These are phyloP conservation scores for Zymoseptoria pseudotritici DNA, from an alignment of 2,329 filamentous ascomycete species.

Conservation along the genomic window DNA sequence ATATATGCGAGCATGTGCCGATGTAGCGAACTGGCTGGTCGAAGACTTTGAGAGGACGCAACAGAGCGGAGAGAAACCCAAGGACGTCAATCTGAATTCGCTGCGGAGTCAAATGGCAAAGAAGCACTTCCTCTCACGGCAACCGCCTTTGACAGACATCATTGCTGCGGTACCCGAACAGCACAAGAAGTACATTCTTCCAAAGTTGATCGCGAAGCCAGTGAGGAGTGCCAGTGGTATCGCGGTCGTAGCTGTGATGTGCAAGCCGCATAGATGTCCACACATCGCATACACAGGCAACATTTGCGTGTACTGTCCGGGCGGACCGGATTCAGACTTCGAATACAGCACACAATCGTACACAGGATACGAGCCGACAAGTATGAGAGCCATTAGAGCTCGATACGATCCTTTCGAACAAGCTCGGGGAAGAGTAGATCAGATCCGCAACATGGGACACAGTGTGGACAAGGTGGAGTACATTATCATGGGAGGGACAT, in stretches of 20 bases:
- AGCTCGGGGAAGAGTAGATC: slow-evolving; percentile 88
- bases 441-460: slow-evolving; percentile 90
- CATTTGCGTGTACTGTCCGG: slow-evolving; percentile 97
- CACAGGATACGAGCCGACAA: slow-evolving; percentile 96
- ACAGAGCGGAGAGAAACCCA: slow-evolving; percentile 63
- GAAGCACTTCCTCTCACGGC: slow-evolving; percentile 81
- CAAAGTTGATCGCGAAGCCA: slow-evolving; percentile 92
- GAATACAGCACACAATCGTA: slow-evolving; percentile 99
- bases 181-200: slow-evolving; percentile 98
- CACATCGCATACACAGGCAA: slow-evolving; percentile 98
- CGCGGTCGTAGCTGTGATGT: slow-evolving; percentile 98
- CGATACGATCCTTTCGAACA: slow-evolving; percentile 98
- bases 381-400: slow-evolving; percentile 94
- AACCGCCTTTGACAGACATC: slow-evolving; percentile 90
- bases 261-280: slow-evolving; percentile 94
- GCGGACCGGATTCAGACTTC: slow-evolving; percentile 95
- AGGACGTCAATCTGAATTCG: slow-evolving; percentile 87
- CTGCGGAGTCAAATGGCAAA: slow-evolving; percentile 81
- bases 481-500: slow-evolving; percentile 99
- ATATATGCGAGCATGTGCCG: slow-evolving; percentile 87
- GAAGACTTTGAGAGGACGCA: slow-evolving; percentile 83
- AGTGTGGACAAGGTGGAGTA: slow-evolving; percentile 99
- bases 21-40: slow-evolving; percentile 88
- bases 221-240: slow-evolving; percentile 95
- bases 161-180: slow-evolving; percentile 98